phyloP scores from a whole-genome alignment of 768 basidiomycete species.

The Imleria badia region DNA sequence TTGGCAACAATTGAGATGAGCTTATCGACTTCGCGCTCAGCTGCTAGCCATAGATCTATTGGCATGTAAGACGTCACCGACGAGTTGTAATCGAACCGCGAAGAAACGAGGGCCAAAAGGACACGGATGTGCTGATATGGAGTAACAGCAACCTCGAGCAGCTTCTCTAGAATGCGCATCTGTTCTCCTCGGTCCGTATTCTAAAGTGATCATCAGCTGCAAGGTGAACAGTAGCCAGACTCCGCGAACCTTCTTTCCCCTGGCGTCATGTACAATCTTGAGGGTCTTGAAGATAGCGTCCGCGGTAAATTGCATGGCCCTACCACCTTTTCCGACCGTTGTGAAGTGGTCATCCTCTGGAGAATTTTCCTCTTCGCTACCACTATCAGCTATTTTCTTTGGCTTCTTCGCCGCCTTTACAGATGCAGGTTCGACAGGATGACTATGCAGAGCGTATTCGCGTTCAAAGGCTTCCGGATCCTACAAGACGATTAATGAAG shows the following conservation, averaged over 20 bases:
- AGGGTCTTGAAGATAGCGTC: slow-evolving; percentile 92
- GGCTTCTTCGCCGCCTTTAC: slow-evolving; percentile 38
- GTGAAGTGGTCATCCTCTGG: slow-evolving; percentile 68
- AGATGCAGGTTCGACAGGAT: slow-evolving; percentile 43
- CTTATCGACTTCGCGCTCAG: slow-evolving; percentile 85
- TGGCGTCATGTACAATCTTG: slow-evolving; percentile 86
- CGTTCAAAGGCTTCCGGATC: slow-evolving; percentile 87
- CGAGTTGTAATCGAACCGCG: slow-evolving; percentile 96
- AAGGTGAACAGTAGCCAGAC: background rate
- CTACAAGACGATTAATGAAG: slow-evolving; percentile 38
- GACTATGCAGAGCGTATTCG: slow-evolving; percentile 59
- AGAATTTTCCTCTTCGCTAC: slow-evolving; percentile 43
- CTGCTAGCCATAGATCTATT: slow-evolving; percentile 84
- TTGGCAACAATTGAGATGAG: slow-evolving; percentile 76
- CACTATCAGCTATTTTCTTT: slow-evolving; percentile 34
- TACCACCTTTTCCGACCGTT: slow-evolving; percentile 90
- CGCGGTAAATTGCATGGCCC: slow-evolving; percentile 74
- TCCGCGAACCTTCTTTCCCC: slow-evolving; percentile 87
- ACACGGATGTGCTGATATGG: slow-evolving; percentile 94
- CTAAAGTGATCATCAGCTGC: slow-evolving; percentile 41
- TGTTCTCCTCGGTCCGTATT: slow-evolving; percentile 97
- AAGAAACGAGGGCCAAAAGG: slow-evolving; percentile 88
- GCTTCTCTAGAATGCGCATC: slow-evolving; percentile 84
- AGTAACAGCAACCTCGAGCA: slow-evolving; percentile 82
- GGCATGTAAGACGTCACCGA: slow-evolving; percentile 88